Evolutionary conservation across 2,329 filamentous ascomycete species (phyloP).

Genomic region (Fusarium dlaminii): DNA sequence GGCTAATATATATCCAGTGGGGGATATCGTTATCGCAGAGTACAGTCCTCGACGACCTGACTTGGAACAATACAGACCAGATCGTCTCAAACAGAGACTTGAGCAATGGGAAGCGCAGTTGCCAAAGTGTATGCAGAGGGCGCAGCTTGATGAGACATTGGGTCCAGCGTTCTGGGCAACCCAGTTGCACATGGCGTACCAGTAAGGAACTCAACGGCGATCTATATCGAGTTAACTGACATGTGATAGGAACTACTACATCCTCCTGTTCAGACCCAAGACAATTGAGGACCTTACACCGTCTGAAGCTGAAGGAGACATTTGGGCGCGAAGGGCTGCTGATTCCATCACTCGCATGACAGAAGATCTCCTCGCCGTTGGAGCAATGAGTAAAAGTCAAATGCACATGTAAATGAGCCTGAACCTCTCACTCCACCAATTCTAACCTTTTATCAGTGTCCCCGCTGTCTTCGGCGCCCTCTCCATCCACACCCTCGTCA

Average conservation of each 20-base stretch:
- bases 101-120: conserved; percentile 14
- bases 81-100: not conserved
- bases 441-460: not conserved
- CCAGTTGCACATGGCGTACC: conserved; percentile 28
- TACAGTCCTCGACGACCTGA: conserved; percentile 25
- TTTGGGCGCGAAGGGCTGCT: conserved; percentile 12
- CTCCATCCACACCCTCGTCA: conserved; percentile 33
- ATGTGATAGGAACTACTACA: not conserved
- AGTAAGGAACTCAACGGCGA: not conserved
- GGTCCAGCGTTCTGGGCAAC: conserved; percentile 26
- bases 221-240: too few species aligned
- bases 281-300: not conserved
- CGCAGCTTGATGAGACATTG: conserved; percentile 1
- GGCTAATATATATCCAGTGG: not conserved
- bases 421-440: accelerated
- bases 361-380: conserved; percentile 19
- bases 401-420: conserved; percentile 11
- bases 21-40: conserved; percentile 31
- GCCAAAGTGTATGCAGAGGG: conserved; percentile 1
- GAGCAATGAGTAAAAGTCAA: conserved; percentile 12
- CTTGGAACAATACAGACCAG: not conserved
- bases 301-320: conserved; percentile 10
- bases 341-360: conserved; percentile 31
- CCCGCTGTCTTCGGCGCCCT: conserved; percentile 29
- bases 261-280: conserved; percentile 27